Conservation (phyloP, 257 asterid species). For the Dorcoceras hygrometricum region DNA sequence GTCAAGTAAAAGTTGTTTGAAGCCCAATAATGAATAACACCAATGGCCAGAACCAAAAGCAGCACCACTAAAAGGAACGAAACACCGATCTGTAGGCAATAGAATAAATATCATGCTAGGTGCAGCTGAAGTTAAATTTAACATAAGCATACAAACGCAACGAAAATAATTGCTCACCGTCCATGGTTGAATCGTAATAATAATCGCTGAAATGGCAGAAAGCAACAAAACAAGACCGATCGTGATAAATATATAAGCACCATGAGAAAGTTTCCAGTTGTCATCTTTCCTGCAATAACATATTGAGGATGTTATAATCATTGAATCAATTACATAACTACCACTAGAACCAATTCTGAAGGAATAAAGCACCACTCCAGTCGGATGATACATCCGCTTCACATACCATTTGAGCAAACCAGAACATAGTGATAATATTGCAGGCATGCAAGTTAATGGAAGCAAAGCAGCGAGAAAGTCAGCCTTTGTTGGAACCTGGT, state of each 20-base stretch:
- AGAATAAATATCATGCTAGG: slow-evolving; percentile 25
- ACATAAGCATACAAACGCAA: slow-evolving; percentile 12
- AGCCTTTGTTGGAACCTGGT: slow-evolving; percentile 74
- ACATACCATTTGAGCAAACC: slow-evolving; percentile 95
- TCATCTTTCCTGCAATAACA: slow-evolving; percentile 89
- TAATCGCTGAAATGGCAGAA: slow-evolving; percentile 87
- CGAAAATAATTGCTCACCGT: slow-evolving; percentile 51
- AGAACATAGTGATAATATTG: slow-evolving; percentile 68
- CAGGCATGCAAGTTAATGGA: slow-evolving; percentile 94
- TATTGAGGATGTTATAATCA: slow-evolving; percentile 11
- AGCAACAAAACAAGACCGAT: slow-evolving; percentile 81
- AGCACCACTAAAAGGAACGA: slow-evolving; percentile 89
- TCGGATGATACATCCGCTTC: slow-evolving; percentile 15
- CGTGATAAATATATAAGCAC: slow-evolving; percentile 72
- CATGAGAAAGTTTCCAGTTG: slow-evolving; percentile 87
- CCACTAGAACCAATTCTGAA: slow-evolving; percentile 16
- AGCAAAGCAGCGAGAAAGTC: slow-evolving; percentile 96
- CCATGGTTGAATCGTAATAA: slow-evolving; percentile 76
- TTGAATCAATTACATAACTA: slow-evolving; percentile 21
- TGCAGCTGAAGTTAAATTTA: slow-evolving; percentile 19
- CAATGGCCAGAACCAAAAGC: slow-evolving; percentile 85
- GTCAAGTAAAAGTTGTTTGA: slow-evolving; percentile 96
- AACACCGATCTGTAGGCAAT: slow-evolving; percentile 77
- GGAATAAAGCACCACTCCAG: slow-evolving; percentile 17
- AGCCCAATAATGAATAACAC: slow-evolving; percentile 97